phyloP scores from a whole-genome alignment of 2,329 filamentous ascomycete species.

The Claviceps humidiphila region DNA sequence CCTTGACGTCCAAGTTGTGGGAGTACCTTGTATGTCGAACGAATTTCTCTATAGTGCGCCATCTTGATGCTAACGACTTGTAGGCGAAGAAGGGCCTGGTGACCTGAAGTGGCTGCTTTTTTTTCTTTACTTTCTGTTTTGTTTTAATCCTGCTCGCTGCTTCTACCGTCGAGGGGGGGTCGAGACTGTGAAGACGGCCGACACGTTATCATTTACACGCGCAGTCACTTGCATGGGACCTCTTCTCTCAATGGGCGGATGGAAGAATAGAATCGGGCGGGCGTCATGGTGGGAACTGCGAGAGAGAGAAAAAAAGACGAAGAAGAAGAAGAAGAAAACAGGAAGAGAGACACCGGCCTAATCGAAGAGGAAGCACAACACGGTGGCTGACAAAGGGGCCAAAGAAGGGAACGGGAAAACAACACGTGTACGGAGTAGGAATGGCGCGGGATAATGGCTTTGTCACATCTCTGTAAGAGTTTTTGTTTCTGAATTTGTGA shows the following conservation, averaged over 20 bases:
- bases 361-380: neutral
- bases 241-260: too few relatives aligned
- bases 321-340: neutral
- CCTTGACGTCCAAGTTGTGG: conserved; percentile 86
- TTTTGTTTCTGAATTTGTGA: neutral
- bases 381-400: neutral
- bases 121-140: neutral
- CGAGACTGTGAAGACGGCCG: neutral
- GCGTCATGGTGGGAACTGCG: neutral
- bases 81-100: conserved; percentile 30
- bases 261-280: neutral
- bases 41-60: too few relatives aligned
- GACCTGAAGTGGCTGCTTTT: neutral
- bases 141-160: neutral
- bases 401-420: neutral
- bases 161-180: neutral
- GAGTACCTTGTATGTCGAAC: conserved; percentile 52
- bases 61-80: neutral
- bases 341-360: neutral
- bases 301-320: neutral
- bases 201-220: neutral
- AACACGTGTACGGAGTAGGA: conserved; percentile 4
- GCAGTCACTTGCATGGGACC: neutral
- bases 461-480: neutral
- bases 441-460: neutral